Evolutionary conservation across 805 yeast species (phyloP), one percentile per base, ranked within the genome.

Genomic region (Candida ipomoeae): DNA sequence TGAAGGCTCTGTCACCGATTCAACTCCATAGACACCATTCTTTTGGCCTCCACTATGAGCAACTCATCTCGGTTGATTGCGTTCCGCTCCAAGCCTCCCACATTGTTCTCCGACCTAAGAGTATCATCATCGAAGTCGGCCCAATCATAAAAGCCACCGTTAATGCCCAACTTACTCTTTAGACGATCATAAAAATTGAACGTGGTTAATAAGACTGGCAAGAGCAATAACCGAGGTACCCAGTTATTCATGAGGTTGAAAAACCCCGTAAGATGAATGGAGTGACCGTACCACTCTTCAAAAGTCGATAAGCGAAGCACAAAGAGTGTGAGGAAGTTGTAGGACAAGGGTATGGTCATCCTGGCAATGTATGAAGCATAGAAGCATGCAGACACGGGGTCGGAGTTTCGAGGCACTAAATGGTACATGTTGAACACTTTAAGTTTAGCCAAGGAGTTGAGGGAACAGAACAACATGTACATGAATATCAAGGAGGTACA

Each of bases 311-410:
- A 50, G 26, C 84, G 69, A 17, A 78, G 71, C 2, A 81, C 75
- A 51, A 85, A 76, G 48, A 89, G 70, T 46, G 87, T 85, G 50
- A 88, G 65, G 62, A 86, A 89, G 66, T 89, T 89, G 68, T 85
- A 89, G 23, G 88, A 82, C 54, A 89, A 71, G 10, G 96, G 96
- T 11, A 89, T 83, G 0, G 96, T 87, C 62, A 89, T 71, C 55
- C 96, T 81, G 46, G 91, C 85, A 17, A 88, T 83, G 59, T 89
- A 88, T 59, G 87, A 85, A 18, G 90, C 82, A 64, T 87, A 89
- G 62, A 88, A 89, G 33, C 88, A 75, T 20, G 86, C 78, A 14
- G 89, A 82, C 0, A 87, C 85, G 0, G 88, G 85, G 62, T 85
- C 92, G 0, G 92, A 84, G 48, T 82, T 78, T 54, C 77, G 77